Evolutionary conservation across 2,329 filamentous ascomycete species (phyloP).

Genomic region (Colletotrichum brevisporum): DNA sequence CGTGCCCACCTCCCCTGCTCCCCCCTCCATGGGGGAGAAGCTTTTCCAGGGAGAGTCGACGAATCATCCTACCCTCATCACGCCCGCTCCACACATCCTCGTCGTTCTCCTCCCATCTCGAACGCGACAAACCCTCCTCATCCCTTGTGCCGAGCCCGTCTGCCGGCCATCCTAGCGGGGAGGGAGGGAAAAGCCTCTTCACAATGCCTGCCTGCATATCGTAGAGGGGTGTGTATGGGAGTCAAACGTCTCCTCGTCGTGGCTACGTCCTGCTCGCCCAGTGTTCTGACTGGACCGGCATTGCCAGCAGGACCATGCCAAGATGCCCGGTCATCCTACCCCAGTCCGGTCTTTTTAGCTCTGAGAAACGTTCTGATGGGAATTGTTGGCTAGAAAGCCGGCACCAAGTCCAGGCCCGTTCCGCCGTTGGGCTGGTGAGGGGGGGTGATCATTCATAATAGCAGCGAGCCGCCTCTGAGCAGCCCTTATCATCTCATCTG

Average conservation of each 20-base stretch:
- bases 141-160: conserved; percentile 28
- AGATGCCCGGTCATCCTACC: conserved; percentile 14
- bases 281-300: conserved; percentile 9
- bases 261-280: not conserved
- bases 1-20: too few species aligned
- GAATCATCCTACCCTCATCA: conserved; percentile 23
- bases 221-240: not conserved
- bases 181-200: not conserved
- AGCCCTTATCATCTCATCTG: not conserved
- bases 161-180: conserved; percentile 16
- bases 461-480: not conserved
- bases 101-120: not conserved
- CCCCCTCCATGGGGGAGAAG: not conserved
- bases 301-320: conserved; percentile 27
- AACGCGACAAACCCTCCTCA: conserved; percentile 1
- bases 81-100: not conserved
- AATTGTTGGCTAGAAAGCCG: not conserved
- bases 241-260: not conserved
- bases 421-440: not conserved
- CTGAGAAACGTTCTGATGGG: not conserved
- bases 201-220: not conserved
- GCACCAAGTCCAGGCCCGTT: not conserved
- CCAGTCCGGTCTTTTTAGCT: not conserved
- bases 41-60: conserved; percentile 3
- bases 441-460: conserved; percentile 15